Evolutionary conservation across 73 alveolate species (phyloP).

Genomic region (Loxodes magnus): DNA sequence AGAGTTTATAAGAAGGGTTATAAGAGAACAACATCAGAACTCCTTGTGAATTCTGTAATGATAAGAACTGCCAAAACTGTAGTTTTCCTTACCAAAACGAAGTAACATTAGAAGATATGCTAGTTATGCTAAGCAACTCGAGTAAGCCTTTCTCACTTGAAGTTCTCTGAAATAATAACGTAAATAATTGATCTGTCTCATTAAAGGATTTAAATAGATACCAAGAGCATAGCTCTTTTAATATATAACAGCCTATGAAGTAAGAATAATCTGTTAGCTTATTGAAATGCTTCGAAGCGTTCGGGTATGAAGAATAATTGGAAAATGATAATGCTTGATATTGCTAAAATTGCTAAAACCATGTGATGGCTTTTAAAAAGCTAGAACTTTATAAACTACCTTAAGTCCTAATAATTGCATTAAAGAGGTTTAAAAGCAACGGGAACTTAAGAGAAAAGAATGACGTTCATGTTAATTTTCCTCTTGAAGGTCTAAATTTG

Average conservation of each 20-base stretch:
- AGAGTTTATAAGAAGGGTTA: not conserved
- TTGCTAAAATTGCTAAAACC: conserved; percentile 49
- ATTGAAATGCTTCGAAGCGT: conserved; percentile 54
- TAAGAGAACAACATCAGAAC: not conserved
- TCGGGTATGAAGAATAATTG: conserved; percentile 62
- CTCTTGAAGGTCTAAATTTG: conserved; percentile 46
- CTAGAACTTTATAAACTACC: conserved; percentile 80
- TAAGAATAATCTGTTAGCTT: conserved; percentile 6
- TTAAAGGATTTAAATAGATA: not conserved
- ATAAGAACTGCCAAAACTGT: conserved; percentile 7
- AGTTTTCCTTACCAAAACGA: not conserved
- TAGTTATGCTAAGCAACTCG: not conserved
- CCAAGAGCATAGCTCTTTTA: not conserved
- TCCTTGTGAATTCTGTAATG: conserved; percentile 8
- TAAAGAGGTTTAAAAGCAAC: conserved; percentile 62
- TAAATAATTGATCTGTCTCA: not conserved
- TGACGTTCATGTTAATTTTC: conserved; percentile 46
- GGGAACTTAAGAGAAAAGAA: conserved; percentile 47
- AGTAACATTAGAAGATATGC: not conserved
- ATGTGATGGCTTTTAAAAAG: conserved; percentile 63
- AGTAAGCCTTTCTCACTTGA: conserved; percentile 1
- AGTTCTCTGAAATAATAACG: not conserved
- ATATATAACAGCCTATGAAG: conserved; percentile 34
- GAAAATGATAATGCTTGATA: conserved; percentile 60
- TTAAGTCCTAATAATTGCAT: conserved; percentile 49